Percentiles rank a stretch among this genome's conserved stretches.
Evolutionary conservation across 2,329 filamentous ascomycete genomes (phyloP).

Genomic region (Penicillium sp.): DNA sequence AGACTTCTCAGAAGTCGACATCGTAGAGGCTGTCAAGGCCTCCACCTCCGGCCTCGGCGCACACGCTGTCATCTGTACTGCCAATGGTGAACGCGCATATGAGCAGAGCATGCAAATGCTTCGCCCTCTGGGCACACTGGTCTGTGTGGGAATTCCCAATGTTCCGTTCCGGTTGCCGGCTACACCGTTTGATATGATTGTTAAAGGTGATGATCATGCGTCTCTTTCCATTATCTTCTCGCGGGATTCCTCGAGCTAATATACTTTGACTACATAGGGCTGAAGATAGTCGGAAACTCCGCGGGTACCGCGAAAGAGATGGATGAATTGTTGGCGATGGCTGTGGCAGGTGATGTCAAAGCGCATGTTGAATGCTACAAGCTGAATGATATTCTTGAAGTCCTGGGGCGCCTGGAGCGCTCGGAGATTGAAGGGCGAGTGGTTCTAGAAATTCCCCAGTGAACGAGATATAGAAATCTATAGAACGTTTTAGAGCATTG

Average conservation of each 20-base stretch:
- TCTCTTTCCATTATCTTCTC: not conserved
- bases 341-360: constrained; percentile 40
- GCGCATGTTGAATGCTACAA: constrained; percentile 36
- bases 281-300: constrained; percentile 46
- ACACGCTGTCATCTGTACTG: constrained; percentile 45
- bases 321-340: constrained; percentile 44
- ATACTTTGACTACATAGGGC: constrained; percentile 20
- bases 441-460: constrained; percentile 32
- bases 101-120: constrained; percentile 42
- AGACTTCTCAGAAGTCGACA: constrained; percentile 36
- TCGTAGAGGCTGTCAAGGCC: constrained; percentile 36
- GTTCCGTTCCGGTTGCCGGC: constrained; percentile 43
- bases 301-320: constrained; percentile 44
- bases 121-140: constrained; percentile 45
- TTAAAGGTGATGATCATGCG: constrained; percentile 32
- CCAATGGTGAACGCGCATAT: constrained; percentile 45
- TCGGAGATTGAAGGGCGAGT: constrained; percentile 38
- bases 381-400: constrained; percentile 32
- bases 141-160: constrained; percentile 46
- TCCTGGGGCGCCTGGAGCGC: constrained; percentile 32
- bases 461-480: not conserved
- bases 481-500: no score
- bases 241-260: not conserved
- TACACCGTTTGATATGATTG: constrained; percentile 46
- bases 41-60: constrained; percentile 43